Percentiles rank a stretch among this genome's conserved stretches.
phyloP scores from a whole-genome alignment of 2,329 filamentous ascomycete genomes.

The Fusarium oligoseptatum region DNA sequence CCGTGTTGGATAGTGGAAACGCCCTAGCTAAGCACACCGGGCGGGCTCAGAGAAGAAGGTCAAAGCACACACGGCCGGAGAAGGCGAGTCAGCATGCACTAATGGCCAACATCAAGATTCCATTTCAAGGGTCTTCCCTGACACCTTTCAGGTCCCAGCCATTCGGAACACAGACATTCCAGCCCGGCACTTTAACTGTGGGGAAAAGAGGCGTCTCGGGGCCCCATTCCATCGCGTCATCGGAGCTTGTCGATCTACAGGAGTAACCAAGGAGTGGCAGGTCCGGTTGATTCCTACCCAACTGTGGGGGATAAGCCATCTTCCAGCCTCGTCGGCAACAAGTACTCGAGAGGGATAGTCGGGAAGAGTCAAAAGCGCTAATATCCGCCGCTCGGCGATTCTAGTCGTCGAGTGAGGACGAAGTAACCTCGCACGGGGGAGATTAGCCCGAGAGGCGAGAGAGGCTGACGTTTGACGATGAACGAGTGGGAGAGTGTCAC shows the following conservation, averaged over 20 bases:
- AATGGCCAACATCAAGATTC: background rate
- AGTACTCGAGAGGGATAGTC: background rate
- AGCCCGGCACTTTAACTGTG: background rate
- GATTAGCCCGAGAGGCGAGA: background rate
- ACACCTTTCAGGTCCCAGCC: background rate
- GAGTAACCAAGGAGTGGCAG: background rate
- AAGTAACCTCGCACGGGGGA: background rate
- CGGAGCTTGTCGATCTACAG: background rate
- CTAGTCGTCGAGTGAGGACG: background rate
- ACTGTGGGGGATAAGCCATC: background rate
- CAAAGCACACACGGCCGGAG: background rate
- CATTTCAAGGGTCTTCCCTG: slow-evolving; percentile 2
- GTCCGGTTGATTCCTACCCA: background rate
- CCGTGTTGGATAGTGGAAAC: background rate
- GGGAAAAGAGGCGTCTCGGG: background rate
- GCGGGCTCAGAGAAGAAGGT: background rate
- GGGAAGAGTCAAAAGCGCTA: background rate
- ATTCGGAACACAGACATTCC: background rate
- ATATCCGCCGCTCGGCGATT: background rate
- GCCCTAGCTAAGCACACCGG: background rate
- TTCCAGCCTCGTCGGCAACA: background rate
- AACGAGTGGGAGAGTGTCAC: background rate
- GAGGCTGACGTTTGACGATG: background rate
- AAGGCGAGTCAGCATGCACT: background rate
- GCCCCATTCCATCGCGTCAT: background rate